Base-by-base conservation (phyloP, 352 stramenopile species). In the Pythium insidiosum region DNA sequence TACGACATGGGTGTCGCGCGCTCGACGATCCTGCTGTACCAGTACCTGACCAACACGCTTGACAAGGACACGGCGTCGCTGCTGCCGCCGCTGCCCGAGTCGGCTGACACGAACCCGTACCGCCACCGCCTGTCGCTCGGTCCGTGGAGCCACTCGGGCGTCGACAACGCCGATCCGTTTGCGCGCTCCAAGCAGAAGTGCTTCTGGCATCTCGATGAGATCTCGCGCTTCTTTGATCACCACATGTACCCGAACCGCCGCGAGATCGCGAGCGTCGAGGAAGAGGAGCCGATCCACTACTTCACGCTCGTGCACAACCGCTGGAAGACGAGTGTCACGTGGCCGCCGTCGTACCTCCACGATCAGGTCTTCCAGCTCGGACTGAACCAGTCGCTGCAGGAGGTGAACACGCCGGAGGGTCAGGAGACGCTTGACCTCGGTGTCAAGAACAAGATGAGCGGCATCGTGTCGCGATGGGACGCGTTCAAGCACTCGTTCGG, bases 161-260 rank as follows among this genome's bases (percentile, higher is more conserved):
- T 88, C 12, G 79, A 91, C 56, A 91, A 88, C 50, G 55, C 62
- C 5, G 79, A 91, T 30, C 79, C 79, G 33, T 91, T 88, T 45
- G 79, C 75, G 10, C 49, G 61, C 49, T 84, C 73, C 16, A 91
- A 91, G 64, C 75, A 88, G 21, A 88, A 88, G 47, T 91, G 79
- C 51, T 91, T 88, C 47, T 87, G 78, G 45, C 75, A 88, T 53
- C 45, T 91, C 38, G 73, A 88, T 38, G 75, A 91, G 56, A 81
- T 91, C 54, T 86, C 69, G 37, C 75, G 79, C 36, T 91, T 88
- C 69, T 81, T 91, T 39, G 79, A 91, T 45, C 66, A 84, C 63
- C 79, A 88, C 57, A 57, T 85, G 53, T 91, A 83, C 59, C 36
- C 47, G 16, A 78, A 86, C 37, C 75, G 76, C 40, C 63, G 68